Conservation (phyloP, 176 grass and related monocot species). For the Alloteropsis semialata region DNA sequence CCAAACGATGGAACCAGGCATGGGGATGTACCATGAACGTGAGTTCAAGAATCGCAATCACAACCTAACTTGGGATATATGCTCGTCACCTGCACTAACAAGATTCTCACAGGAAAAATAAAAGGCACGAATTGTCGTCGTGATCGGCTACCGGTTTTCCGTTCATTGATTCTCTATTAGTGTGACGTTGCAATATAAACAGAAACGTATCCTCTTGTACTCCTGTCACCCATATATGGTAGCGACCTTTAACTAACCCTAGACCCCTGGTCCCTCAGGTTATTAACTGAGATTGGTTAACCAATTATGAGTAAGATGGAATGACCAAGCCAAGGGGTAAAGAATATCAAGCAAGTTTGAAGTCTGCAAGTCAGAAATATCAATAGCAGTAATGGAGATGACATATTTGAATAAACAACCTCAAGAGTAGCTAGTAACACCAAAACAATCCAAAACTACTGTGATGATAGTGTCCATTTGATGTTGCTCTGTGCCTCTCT, state of each 20-base stretch:
- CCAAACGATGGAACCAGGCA: not conserved
- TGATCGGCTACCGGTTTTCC: not conserved
- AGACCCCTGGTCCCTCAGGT: not conserved
- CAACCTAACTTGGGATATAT: conserved; percentile 9
- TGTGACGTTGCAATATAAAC: not conserved
- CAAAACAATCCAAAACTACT: too few species aligned
- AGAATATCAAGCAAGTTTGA: too few species aligned
- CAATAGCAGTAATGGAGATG: too few species aligned
- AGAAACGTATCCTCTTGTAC: not conserved
- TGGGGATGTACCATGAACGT: too few species aligned
- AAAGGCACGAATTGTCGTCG: not conserved
- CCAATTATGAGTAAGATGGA: not conserved
- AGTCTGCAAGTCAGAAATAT: not conserved
- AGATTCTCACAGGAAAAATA: not conserved
- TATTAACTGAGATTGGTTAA: not conserved
- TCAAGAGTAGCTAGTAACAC: too few species aligned
- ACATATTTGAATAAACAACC: too few species aligned
- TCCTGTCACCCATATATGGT: too few species aligned
- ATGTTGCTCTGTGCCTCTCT: too few species aligned
- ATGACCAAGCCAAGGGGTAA: not conserved
- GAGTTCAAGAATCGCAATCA: not conserved
- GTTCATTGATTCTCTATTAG: not conserved
- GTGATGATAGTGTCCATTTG: too few species aligned
- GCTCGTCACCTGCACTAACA: not conserved
- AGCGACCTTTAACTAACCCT: conserved; percentile 1